These are phyloP conservation scores for Clonostachys byssicola DNA, from an alignment of 2,329 filamentous ascomycete species.

Conservation along the genomic window DNA sequence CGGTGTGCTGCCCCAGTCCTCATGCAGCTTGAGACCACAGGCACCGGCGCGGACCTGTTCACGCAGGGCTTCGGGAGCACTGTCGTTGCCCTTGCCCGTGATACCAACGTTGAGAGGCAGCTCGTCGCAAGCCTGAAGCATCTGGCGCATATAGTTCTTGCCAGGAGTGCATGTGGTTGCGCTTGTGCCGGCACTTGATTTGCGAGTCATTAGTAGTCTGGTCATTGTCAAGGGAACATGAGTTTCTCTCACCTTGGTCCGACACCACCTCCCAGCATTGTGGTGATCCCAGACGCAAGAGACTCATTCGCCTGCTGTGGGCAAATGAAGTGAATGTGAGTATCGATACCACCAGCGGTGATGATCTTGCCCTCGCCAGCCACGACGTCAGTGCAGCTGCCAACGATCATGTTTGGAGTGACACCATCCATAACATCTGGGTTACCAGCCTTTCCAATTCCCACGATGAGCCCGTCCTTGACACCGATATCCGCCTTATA, in stretches of 20 bases:
- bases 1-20: conserved; percentile 93
- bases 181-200: conserved; percentile 70
- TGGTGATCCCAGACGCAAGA: conserved; percentile 82
- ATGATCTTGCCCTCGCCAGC: conserved; percentile 88
- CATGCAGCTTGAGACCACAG: conserved; percentile 88
- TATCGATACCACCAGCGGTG: conserved; percentile 85
- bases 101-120: conserved; percentile 87
- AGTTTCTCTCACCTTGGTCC: conserved; percentile 65
- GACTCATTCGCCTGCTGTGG: conserved; percentile 86
- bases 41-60: conserved; percentile 82
- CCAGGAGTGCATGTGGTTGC: conserved; percentile 93
- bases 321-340: conserved; percentile 92
- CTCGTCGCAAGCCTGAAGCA: conserved; percentile 82
- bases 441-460: conserved; percentile 91
- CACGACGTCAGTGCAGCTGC: conserved; percentile 86
- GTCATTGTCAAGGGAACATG: neutral
- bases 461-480: conserved; percentile 80
- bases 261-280: conserved; percentile 85
- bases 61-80: conserved; percentile 61
- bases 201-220: neutral
- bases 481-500: conserved; percentile 97
- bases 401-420: conserved; percentile 71
- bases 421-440: conserved; percentile 97
- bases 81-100: conserved; percentile 92
- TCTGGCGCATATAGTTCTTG: conserved; percentile 75